These are phyloP conservation scores for Knufia fluminis DNA, from an alignment of 2,329 filamentous ascomycete genomes.

Conservation along the genomic window DNA sequence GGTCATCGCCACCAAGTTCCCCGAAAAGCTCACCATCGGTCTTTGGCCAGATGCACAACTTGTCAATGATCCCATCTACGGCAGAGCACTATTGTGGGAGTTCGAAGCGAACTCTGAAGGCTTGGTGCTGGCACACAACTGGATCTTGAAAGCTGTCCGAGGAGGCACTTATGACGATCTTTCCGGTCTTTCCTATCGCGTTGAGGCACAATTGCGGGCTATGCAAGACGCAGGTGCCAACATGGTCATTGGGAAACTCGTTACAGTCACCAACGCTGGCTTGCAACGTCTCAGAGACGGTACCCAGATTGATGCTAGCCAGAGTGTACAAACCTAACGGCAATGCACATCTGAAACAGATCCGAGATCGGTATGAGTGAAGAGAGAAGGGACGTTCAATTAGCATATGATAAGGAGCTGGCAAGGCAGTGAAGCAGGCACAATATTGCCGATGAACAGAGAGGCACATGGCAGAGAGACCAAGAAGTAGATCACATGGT, in stretches of 20 bases:
- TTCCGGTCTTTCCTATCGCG: not conserved
- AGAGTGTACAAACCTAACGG: not conserved
- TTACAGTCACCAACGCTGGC: not conserved
- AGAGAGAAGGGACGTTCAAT: too few species aligned
- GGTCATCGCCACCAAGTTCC: not conserved
- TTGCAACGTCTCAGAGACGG: not conserved
- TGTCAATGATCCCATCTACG: too few species aligned
- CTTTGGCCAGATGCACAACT: not conserved
- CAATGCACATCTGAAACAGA: too few species aligned
- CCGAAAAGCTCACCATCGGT: not conserved
- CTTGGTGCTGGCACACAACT: not conserved
- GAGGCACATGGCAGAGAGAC: too few species aligned
- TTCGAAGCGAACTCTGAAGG: not conserved
- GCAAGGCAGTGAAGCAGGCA: too few species aligned
- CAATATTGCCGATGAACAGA: too few species aligned
- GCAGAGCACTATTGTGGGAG: not conserved
- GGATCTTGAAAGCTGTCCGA: not conserved
- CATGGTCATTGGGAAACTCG: not conserved
- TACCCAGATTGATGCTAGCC: not conserved
- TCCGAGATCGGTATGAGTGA: too few species aligned
- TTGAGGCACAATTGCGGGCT: not conserved
- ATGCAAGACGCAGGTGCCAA: not conserved
- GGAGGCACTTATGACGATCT: not conserved
- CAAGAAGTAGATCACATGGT: too few species aligned
- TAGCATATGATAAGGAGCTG: too few species aligned